These are phyloP conservation scores for Lasiodiplodia citricola DNA, from an alignment of 2,329 filamentous ascomycete species.

Conservation along the genomic window DNA sequence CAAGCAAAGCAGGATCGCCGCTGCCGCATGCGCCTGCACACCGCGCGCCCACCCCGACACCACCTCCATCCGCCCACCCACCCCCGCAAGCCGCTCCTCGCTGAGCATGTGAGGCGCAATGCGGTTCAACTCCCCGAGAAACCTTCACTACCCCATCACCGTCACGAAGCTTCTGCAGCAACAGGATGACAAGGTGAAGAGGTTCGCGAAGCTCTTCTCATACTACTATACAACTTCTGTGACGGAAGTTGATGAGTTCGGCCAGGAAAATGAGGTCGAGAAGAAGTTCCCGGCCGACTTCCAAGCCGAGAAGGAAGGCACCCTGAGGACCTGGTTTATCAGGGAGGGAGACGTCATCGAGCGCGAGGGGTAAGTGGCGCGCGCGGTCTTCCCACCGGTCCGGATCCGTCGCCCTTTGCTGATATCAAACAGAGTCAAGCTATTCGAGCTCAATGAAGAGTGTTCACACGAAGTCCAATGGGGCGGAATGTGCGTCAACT, in stretches of 20 bases:
- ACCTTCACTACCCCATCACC: slow-evolving; percentile 89
- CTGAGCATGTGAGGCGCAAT: slow-evolving; percentile 46
- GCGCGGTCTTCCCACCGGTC: not conserved
- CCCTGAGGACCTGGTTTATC: slow-evolving; percentile 77
- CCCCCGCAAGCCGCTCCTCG: slow-evolving; percentile 25
- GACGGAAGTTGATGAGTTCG: slow-evolving; percentile 71
- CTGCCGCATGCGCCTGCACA: slow-evolving; percentile 20
- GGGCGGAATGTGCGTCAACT: slow-evolving; percentile 86
- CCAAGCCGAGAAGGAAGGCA: slow-evolving; percentile 83
- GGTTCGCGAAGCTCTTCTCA: slow-evolving; percentile 78
- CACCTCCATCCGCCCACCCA: not conserved
- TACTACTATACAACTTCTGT: slow-evolving; percentile 84
- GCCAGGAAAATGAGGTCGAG: slow-evolving; percentile 72
- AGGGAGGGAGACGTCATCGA: slow-evolving; percentile 62
- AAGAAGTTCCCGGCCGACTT: slow-evolving; percentile 78
- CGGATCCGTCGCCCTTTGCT: not conserved
- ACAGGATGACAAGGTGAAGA: slow-evolving; percentile 75
- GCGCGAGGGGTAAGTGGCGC: slow-evolving; percentile 22
- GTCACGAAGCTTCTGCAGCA: slow-evolving; percentile 82
- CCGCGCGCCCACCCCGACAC: slow-evolving; percentile 6
- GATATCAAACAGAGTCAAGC: slow-evolving; percentile 51
- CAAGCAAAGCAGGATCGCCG: slow-evolving; percentile 16
- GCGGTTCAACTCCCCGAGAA: slow-evolving; percentile 55
- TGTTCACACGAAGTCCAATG: slow-evolving; percentile 93
- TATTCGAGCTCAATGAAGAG: slow-evolving; percentile 84